A percentile compares a stretch with the other conserved stretches of the same genome.
Conservation (phyloP, 2,329 filamentous ascomycete species). For the Chalara sp. region DNA sequence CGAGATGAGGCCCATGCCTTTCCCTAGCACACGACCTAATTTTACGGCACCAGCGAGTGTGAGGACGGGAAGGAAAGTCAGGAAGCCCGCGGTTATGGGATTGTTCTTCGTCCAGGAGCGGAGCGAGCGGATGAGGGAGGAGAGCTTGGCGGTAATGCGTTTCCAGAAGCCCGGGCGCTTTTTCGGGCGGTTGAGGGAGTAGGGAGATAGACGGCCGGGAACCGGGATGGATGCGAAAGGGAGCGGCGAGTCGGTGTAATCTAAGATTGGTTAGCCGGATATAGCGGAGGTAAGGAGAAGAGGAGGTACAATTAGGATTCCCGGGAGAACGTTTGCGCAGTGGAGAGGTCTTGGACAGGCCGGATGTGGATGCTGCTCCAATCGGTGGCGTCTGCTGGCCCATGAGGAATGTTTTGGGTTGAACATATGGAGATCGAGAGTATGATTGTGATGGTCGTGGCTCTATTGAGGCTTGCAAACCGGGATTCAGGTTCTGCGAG, state of each 20-base stretch:
- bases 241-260: background rate
- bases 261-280: background rate
- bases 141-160: background rate
- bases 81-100: constrained; percentile 18
- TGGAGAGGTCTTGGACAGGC: too few species aligned
- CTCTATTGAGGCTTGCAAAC: too few species aligned
- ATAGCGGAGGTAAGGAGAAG: background rate
- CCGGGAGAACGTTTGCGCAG: background rate
- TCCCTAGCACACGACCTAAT: background rate
- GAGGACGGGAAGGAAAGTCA: constrained; percentile 18
- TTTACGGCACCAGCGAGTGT: constrained; percentile 12
- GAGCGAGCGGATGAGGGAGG: background rate
- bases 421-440: too few species aligned
- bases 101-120: constrained; percentile 16
- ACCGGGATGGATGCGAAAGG: background rate
- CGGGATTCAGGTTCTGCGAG: too few species aligned
- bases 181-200: background rate
- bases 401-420: too few species aligned
- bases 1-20: background rate
- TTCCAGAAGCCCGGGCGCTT: background rate
- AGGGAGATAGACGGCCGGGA: background rate
- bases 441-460: too few species aligned
- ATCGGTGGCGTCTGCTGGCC: too few species aligned
- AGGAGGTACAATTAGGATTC: background rate
- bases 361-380: too few species aligned